These are phyloP conservation scores for Cercospora janseana DNA, from an alignment of 2,329 filamentous ascomycete genomes.

Conservation along the genomic window DNA sequence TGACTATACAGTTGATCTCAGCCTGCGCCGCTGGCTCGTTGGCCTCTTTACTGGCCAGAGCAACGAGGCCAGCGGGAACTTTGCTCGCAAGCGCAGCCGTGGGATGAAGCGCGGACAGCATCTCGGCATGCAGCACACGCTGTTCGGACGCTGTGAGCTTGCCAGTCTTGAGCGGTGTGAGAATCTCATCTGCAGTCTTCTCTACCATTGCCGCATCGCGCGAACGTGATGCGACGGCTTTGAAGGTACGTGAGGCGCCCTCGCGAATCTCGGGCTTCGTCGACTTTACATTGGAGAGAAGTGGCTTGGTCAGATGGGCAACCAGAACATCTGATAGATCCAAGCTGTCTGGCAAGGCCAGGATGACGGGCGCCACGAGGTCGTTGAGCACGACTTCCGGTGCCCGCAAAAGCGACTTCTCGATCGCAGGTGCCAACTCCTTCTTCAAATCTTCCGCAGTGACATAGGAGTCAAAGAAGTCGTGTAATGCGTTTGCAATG, in stretches of 20 bases:
- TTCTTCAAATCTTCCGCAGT: constrained; percentile 71
- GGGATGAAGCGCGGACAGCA: constrained; percentile 65
- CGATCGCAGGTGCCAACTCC: constrained; percentile 74
- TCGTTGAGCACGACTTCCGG: constrained; percentile 86
- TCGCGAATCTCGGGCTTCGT: constrained; percentile 75
- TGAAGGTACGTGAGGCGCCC: constrained; percentile 73
- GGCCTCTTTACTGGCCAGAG: constrained; percentile 75
- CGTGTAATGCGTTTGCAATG: constrained; percentile 67
- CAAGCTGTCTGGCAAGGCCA: constrained; percentile 64
- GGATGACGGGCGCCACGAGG: constrained; percentile 70
- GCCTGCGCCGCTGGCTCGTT: constrained; percentile 79
- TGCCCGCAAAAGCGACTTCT: constrained; percentile 83
- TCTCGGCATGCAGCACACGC: constrained; percentile 75
- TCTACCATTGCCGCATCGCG: constrained; percentile 58
- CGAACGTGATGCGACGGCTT: constrained; percentile 63
- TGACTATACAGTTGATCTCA: constrained; percentile 69
- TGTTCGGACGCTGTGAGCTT: constrained; percentile 86
- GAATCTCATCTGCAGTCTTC: constrained; percentile 73
- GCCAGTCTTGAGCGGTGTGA: constrained; percentile 73
- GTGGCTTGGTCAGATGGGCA: constrained; percentile 74
- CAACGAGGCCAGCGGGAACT: constrained; percentile 64
- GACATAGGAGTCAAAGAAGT: constrained; percentile 79
- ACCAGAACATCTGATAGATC: constrained; percentile 76
- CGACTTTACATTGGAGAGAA: constrained; percentile 89
- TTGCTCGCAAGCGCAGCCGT: constrained; percentile 64